Percentiles rank a stretch among this genome's conserved stretches.
Conservation (phyloP, 257 asterid genomes). For the Echites panduratus region DNA sequence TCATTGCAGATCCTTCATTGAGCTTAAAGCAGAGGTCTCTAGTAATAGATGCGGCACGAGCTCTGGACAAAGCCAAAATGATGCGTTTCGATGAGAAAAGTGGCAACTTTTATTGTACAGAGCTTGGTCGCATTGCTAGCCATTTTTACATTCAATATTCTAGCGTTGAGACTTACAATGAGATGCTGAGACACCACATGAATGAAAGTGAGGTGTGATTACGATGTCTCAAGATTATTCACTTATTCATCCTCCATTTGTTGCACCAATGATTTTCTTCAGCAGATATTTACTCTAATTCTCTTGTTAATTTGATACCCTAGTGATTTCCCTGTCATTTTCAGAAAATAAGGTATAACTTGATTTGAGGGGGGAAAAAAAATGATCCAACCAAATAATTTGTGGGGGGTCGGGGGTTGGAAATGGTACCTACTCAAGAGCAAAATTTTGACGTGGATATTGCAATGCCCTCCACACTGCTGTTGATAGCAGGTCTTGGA, state of each 20-base stretch:
- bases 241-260: neutral
- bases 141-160: conserved; percentile 96
- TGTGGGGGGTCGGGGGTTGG: neutral
- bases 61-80: conserved; percentile 98
- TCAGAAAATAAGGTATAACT: neutral
- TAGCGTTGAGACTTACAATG: conserved; percentile 94
- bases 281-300: neutral
- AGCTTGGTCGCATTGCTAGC: conserved; percentile 99
- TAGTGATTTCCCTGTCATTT: neutral
- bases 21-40: conserved; percentile 89
- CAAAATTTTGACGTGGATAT: neutral
- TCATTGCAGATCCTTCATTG: conserved; percentile 84
- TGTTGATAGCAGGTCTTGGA: neutral
- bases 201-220: conserved; percentile 92
- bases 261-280: neutral
- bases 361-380: neutral
- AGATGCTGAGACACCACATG: conserved; percentile 87
- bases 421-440: neutral
- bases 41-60: conserved; percentile 90
- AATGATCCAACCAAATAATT: no score
- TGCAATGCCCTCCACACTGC: neutral
- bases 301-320: neutral
- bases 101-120: conserved; percentile 95
- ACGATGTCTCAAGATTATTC: conserved; percentile 12
- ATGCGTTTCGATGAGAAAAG: conserved; percentile 99